Base-by-base conservation (phyloP, 371 early-diverging fungal species). In the Mortierella polycephala region DNA sequence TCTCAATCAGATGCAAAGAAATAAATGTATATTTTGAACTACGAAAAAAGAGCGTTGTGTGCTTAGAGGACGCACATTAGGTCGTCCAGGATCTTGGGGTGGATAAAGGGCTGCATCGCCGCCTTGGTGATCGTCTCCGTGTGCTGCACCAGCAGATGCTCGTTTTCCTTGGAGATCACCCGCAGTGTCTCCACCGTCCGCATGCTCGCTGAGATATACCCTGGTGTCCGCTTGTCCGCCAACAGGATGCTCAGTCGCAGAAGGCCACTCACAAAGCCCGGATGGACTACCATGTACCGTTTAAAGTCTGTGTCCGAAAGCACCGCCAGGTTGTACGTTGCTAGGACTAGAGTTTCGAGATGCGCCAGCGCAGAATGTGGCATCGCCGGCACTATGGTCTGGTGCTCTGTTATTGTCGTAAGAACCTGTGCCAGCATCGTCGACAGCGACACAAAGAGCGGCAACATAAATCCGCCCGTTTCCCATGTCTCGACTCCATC, bases 311-410 rank as follows among this genome's bases (percentile, higher is more conserved):
- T 73, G 14, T 81, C 81, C 0, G 84, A 76, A 53, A 89, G 82
- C 2, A 80, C 81, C 39, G 86, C 81, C 30, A 88, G 72, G 62
- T 88, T 87, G 74, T 86, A 88, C 23, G 85, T 67, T 7, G 87
- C 87, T 83, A 89, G 82, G 64, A 88, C 75, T 8, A 84, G 64
- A 57, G 85, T 75, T 59, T 89, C 88, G 21, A 89, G 71, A 49
- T 83, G 86, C 41, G 89, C 88, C 51, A 88, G 74, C 59, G 69
- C 63, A 10, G 79, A 79, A 46, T 72, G 61, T 10, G 79, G 66
- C 59, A 79, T 72, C 42, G 64, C 55, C 18, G 46, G 37, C 11
- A 51, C 66, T 20, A 49, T 42, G 49, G 51, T 37, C 41, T 62
- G 71, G 7, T 64, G 60, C 16, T 68, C 72, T 14, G 69, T 66